These are phyloP conservation scores for Hypomyces perniciosus DNA, from an alignment of 2,329 filamentous ascomycete species.

Conservation along the genomic window DNA sequence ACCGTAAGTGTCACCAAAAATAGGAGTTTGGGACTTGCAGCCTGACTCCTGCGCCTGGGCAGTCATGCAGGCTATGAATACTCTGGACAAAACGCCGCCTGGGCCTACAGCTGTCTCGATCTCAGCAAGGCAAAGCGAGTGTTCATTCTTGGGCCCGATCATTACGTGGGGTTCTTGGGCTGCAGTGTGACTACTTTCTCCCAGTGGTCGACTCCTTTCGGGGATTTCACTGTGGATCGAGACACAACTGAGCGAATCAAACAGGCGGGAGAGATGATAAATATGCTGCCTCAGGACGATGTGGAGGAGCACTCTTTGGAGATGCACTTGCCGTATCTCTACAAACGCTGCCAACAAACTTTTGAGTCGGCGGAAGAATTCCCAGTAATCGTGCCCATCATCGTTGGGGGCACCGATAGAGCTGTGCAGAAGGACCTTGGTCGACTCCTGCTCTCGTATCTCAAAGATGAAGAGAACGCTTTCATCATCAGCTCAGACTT, in stretches of 20 bases:
- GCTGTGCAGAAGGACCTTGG: constrained; percentile 64
- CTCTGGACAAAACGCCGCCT: constrained; percentile 87
- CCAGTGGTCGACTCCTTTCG: constrained; percentile 68
- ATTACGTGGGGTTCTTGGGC: constrained; percentile 59
- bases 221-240: constrained; percentile 60
- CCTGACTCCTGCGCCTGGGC: not conserved
- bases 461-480: constrained; percentile 67
- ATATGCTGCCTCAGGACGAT: constrained; percentile 63
- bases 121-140: constrained; percentile 76
- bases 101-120: constrained; percentile 88
- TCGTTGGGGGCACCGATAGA: constrained; percentile 68
- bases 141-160: constrained; percentile 89
- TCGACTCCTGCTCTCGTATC: constrained; percentile 65
- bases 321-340: constrained; percentile 93
- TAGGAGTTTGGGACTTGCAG: not conserved
- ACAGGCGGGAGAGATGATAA: constrained; percentile 26
- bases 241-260: constrained; percentile 46
- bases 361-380: constrained; percentile 49
- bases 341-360: constrained; percentile 59
- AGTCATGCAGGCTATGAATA: constrained; percentile 93
- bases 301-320: constrained; percentile 87
- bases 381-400: constrained; percentile 75
- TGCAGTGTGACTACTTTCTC: constrained; percentile 70
- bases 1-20: constrained; percentile 59
- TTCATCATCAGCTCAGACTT: constrained; percentile 95